phyloP scores from a whole-genome alignment of 2,329 filamentous ascomycete species.

The Bipolaris bicolor region DNA sequence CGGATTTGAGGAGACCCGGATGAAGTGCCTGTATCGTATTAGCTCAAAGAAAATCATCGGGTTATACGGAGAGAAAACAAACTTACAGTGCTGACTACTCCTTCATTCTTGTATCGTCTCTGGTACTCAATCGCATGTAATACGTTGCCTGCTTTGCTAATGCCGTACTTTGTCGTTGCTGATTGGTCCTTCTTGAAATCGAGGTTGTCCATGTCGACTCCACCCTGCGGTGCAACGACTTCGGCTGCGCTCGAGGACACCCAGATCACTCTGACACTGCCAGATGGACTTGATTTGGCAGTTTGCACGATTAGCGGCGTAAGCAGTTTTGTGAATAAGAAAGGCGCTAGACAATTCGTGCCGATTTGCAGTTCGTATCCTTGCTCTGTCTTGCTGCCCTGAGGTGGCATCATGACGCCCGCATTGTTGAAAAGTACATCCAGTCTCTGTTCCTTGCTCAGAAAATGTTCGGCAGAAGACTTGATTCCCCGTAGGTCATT shows the following conservation, averaged over 20 bases:
- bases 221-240: constrained; percentile 17
- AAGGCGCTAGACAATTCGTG: constrained; percentile 51
- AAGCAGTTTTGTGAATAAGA: constrained; percentile 50
- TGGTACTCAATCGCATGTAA: constrained; percentile 33
- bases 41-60: background rate
- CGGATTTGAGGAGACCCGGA: constrained; percentile 46
- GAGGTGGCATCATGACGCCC: constrained; percentile 42
- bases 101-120: constrained; percentile 19
- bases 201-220: constrained; percentile 27
- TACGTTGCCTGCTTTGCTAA: constrained; percentile 38
- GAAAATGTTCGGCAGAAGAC: constrained; percentile 47
- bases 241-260: constrained; percentile 17
- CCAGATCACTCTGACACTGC: constrained; percentile 48
- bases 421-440: constrained; percentile 53
- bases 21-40: constrained; percentile 34
- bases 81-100: constrained; percentile 29
- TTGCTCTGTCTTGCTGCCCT: constrained; percentile 31
- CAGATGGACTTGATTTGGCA: constrained; percentile 26
- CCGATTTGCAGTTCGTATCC: constrained; percentile 45
- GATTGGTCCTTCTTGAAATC: constrained; percentile 21
- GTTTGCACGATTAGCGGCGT: constrained; percentile 44
- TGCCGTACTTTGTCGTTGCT: constrained; percentile 23
- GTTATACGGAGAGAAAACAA: background rate
- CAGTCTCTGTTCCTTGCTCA: constrained; percentile 47
- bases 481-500: constrained; percentile 50